A percentile compares a stretch with the other conserved stretches of the same genome.
These are phyloP conservation scores for Salix viminalis DNA, from an alignment of 345 rosid species.

Conservation along the genomic window DNA sequence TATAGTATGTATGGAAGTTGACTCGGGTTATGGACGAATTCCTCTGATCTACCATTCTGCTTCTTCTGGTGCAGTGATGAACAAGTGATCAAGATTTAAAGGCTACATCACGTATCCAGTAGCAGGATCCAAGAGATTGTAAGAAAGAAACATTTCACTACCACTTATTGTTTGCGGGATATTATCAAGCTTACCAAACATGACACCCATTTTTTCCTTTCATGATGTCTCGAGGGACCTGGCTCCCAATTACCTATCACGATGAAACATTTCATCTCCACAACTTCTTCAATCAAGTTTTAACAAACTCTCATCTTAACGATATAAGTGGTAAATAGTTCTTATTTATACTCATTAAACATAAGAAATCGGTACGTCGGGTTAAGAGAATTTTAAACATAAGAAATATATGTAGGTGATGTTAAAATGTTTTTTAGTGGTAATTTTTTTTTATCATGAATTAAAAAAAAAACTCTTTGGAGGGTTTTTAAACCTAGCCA, in stretches of 20 bases:
- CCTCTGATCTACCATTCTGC: neutral
- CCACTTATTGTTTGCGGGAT: neutral
- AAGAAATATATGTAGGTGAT: too few species aligned
- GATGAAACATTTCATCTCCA: neutral
- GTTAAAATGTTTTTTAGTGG: too few species aligned
- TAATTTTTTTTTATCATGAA: too few species aligned
- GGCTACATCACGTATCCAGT: neutral
- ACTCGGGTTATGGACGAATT: neutral
- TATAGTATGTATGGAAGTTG: neutral
- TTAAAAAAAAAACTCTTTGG: too few species aligned
- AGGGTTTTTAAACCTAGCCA: too few species aligned
- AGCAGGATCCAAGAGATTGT: neutral
- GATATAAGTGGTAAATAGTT: neutral
- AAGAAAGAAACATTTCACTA: neutral
- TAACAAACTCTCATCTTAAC: neutral
- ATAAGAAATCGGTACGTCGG: too few species aligned
- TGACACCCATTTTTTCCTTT: neutral
- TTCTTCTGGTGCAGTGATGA: neutral
- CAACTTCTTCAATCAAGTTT: too few species aligned
- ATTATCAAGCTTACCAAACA: neutral
- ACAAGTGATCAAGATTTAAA: neutral
- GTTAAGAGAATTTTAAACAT: too few species aligned
- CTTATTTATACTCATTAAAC: neutral
- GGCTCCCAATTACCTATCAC: neutral
- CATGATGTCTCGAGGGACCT: neutral